These are phyloP conservation scores for Angomonas desouzai DNA, from an alignment of 208 protist genomes.

Conservation along the genomic window DNA sequence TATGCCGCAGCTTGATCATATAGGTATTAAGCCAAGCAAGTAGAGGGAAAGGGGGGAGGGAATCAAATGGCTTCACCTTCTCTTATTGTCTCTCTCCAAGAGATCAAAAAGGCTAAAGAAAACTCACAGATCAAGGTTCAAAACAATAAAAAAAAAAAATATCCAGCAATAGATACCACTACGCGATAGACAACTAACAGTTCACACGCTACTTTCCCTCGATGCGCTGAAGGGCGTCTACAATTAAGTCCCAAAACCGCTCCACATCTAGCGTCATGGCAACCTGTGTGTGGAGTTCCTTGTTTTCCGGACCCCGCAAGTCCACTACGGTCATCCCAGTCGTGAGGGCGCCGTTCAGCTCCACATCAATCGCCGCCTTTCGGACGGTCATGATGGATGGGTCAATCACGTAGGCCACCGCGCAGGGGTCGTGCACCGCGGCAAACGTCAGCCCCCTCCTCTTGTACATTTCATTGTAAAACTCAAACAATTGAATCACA, in stretches of 20 bases:
- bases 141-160: constrained; percentile 7
- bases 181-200: no score
- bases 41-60: no score
- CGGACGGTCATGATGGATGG: constrained; percentile 51
- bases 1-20: no score
- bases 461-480: constrained; percentile 52
- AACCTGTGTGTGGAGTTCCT: constrained; percentile 58
- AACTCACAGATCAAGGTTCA: no score
- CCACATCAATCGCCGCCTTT: constrained; percentile 54
- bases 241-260: constrained; percentile 66
- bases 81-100: constrained; percentile 10
- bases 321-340: constrained; percentile 64
- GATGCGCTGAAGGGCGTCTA: constrained; percentile 57
- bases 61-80: neutral
- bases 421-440: constrained; percentile 73
- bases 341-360: constrained; percentile 38
- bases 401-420: constrained; percentile 71
- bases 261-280: constrained; percentile 52
- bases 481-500: constrained; percentile 42
- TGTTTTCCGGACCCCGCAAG: constrained; percentile 24
- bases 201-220: constrained; percentile 16
- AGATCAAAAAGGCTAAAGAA: constrained; percentile 2
- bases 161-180: neutral
- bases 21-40: no score
- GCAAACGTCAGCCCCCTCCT: constrained; percentile 19